These are phyloP conservation scores for Suillus discolor DNA, from an alignment of 768 basidiomycete genomes.

Conservation along the genomic window DNA sequence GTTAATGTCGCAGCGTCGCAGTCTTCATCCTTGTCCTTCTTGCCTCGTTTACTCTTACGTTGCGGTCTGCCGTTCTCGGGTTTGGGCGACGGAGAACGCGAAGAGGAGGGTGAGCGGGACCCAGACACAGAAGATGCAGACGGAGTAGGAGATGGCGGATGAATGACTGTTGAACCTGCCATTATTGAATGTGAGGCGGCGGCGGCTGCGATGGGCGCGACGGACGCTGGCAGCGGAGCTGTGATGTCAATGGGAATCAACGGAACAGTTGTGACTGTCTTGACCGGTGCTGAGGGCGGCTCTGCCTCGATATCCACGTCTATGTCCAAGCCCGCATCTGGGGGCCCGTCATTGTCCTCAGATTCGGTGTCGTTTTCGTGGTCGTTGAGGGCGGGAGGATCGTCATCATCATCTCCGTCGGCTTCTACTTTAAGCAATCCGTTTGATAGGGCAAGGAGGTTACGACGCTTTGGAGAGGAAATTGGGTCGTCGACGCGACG, in stretches of 20 bases:
- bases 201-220: slow-evolving; percentile 35
- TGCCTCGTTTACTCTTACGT: slow-evolving; percentile 24
- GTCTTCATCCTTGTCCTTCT: slow-evolving; percentile 20
- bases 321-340: slow-evolving; percentile 22
- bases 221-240: slow-evolving; percentile 22
- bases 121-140: slow-evolving; percentile 39
- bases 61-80: slow-evolving; percentile 26
- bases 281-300: slow-evolving; percentile 18
- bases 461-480: slow-evolving; percentile 4
- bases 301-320: slow-evolving; percentile 21
- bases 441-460: background rate
- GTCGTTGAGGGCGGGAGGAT: slow-evolving; percentile 10
- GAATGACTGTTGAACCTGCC: slow-evolving; percentile 44
- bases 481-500: background rate
- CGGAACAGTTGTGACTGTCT: slow-evolving; percentile 3
- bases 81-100: slow-evolving; percentile 44
- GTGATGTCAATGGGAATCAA: slow-evolving; percentile 13
- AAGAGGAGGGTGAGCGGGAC: slow-evolving; percentile 36
- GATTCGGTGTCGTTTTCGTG: slow-evolving; percentile 33
- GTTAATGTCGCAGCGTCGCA: background rate
- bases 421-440: slow-evolving; percentile 11
- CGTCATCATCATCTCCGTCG: slow-evolving; percentile 20
- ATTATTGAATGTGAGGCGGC: slow-evolving; percentile 52
- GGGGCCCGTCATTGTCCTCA: slow-evolving; percentile 26
- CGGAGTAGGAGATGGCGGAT: slow-evolving; percentile 39